A percentile compares a stretch with the other conserved stretches of the same genome.
These are phyloP conservation scores for Xerocomellus amylosporus DNA, from an alignment of 768 basidiomycete species.

Conservation along the genomic window DNA sequence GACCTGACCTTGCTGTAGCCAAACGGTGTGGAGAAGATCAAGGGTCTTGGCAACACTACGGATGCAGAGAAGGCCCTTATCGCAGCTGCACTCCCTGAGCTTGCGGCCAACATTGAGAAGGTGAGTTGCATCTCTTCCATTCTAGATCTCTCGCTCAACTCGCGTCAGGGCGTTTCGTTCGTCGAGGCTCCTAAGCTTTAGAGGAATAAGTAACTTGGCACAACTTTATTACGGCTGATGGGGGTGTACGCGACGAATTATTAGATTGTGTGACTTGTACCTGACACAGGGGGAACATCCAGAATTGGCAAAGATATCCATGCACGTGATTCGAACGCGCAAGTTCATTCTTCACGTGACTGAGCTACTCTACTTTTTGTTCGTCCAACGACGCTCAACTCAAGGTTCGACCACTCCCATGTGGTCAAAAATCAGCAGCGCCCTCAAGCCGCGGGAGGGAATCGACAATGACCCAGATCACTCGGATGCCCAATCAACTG, in stretches of 20 bases:
- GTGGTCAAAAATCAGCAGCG: constrained; percentile 64
- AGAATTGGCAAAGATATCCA: background rate
- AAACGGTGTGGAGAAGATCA: constrained; percentile 80
- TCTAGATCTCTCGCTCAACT: background rate
- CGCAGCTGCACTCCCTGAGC: constrained; percentile 77
- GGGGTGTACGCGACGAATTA: constrained; percentile 9
- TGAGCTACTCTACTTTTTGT: background rate
- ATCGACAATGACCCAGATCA: constrained; percentile 20
- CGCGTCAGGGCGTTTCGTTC: constrained; percentile 26
- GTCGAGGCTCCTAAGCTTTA: constrained; percentile 30
- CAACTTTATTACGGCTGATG: background rate
- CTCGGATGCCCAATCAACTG: constrained; percentile 25
- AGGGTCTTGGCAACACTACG: constrained; percentile 72
- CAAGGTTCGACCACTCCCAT: constrained; percentile 31
- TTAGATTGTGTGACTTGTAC: background rate
- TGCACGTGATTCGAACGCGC: constrained; percentile 28
- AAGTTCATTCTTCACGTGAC: constrained; percentile 32
- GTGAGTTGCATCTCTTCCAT: constrained; percentile 36
- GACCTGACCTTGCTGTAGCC: constrained; percentile 41
- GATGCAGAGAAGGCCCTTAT: constrained; percentile 74
- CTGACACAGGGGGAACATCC: no score
- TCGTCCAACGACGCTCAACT: background rate
- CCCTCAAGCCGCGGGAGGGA: constrained; percentile 44
- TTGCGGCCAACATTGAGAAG: constrained; percentile 67
- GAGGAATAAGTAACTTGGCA: background rate